Base-by-base conservation (phyloP, 306 rosid genomes). In the Cyclanthera cordifolia region DNA sequence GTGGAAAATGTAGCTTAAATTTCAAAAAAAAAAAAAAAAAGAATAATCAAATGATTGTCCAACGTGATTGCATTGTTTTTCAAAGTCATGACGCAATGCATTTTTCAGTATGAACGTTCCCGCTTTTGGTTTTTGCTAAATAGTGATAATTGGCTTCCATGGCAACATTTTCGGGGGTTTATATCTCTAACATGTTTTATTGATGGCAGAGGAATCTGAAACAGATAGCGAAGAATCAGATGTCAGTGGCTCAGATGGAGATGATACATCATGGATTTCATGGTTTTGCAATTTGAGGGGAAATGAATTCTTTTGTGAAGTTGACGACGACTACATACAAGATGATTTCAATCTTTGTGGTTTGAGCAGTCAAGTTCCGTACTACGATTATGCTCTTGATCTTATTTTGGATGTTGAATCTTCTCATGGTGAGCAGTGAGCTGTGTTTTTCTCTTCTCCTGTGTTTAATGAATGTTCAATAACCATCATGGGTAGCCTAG, bases 251-350 rank as follows among this genome's bases (percentile, higher is more conserved):
- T 92, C 96, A 17, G 96, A 92, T 15, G 98, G 96, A 52, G 96
- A 89, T 41, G 98, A 92, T 79, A 92, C 98, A 2, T 89, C 98
- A 41, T 92, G 96, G 98, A 92, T 92, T 76, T 87, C 98, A 14
- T 89, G 98, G 98, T 92, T 89, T 82, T 92, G 98, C 85, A 92
- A 92, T 87, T 75, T 92, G 84, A 84, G 98, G 43, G 98, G 98
- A 72, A 92, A 92, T 70, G 98, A 92, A 45, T 92, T 92, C 64
- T 92, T 92, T 75, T 92, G 98, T 53, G 98, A 92, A 79, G 98
- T 92, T 59, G 98, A 92, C 53, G 98, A 92, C 75, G 98, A 92
- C 54, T 92, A 92, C 79, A 92, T 92, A 43, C 98, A 92, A 74
- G 98, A 92, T 19, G 98, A 92, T 67, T 92, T 92, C 70, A 92